These are phyloP conservation scores for Myotisia sp. DNA, from an alignment of 2,329 filamentous ascomycete species.

Conservation along the genomic window DNA sequence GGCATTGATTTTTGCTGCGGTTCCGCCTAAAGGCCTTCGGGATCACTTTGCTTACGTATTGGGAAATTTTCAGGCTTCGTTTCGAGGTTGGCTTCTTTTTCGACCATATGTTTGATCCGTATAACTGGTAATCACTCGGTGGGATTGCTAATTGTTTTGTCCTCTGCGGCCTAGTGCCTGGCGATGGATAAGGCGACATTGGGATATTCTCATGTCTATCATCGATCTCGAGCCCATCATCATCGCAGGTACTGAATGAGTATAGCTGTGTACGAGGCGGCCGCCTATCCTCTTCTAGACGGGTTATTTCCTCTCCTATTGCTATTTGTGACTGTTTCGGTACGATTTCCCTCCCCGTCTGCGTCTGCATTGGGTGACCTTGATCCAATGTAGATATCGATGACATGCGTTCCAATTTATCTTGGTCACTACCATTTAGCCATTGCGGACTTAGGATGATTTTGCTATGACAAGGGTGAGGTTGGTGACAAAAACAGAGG, in stretches of 20 bases:
- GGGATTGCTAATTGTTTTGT: slow-evolving; percentile 16
- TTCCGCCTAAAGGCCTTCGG: slow-evolving; percentile 1
- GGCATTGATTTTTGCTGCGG: not conserved
- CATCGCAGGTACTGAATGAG: slow-evolving; percentile 6
- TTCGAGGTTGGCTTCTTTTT: slow-evolving; percentile 6
- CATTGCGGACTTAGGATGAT: slow-evolving; percentile 1
- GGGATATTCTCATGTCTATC: not conserved
- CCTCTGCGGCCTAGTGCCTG: not conserved
- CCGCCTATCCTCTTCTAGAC: not conserved
- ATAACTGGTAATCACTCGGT: slow-evolving; percentile 19
- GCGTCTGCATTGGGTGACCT: no score
- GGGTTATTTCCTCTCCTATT: not conserved
- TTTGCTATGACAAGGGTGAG: slow-evolving; percentile 9
- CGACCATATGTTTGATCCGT: slow-evolving; percentile 15
- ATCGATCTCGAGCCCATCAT: not conserved
- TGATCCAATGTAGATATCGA: no score
- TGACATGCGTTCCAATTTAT: not conserved
- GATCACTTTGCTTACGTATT: slow-evolving; percentile 1
- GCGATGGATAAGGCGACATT: slow-evolving; percentile 1
- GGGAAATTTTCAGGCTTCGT: not conserved
- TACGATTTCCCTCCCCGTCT: no score
- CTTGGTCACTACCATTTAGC: not conserved
- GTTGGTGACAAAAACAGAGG: slow-evolving; percentile 9
- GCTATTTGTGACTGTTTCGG: no score
- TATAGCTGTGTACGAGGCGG: slow-evolving; percentile 7